These are phyloP conservation scores for Gonapodya prolifera DNA, from an alignment of 192 early-diverging fungal genomes.

Conservation along the genomic window DNA sequence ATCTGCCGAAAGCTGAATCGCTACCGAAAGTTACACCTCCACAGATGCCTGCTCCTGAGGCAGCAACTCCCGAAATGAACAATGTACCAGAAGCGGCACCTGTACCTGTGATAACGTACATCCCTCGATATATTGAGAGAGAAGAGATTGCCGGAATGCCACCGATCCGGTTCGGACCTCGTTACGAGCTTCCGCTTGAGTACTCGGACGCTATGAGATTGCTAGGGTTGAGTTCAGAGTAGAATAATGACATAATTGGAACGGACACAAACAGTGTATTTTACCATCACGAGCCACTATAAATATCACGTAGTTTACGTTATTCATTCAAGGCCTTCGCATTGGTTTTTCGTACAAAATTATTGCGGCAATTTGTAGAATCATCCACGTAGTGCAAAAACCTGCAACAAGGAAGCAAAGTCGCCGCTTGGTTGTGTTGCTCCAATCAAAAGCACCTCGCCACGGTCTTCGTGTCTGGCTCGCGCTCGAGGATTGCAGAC, in stretches of 20 bases:
- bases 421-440: not conserved
- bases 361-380: not conserved
- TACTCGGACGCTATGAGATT: not conserved
- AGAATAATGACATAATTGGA: not conserved
- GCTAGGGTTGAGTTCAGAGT: not conserved
- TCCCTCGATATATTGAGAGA: not conserved
- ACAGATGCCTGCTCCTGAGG: too few relatives aligned
- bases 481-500: not conserved
- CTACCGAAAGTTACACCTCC: too few relatives aligned
- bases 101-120: not conserved
- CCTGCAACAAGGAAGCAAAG: not conserved
- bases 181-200: not conserved
- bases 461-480: not conserved
- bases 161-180: not conserved
- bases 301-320: not conserved
- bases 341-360: not conserved
- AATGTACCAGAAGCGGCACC: not conserved
- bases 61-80: not conserved
- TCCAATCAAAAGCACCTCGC: not conserved
- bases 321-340: not conserved
- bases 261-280: not conserved
- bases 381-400: not conserved
- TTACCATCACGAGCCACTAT: not conserved
- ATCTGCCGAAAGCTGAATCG: too few relatives aligned
- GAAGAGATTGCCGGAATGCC: not conserved